These are phyloP conservation scores for Blastomyces silverae DNA, from an alignment of 2,329 filamentous ascomycete genomes.

Conservation along the genomic window DNA sequence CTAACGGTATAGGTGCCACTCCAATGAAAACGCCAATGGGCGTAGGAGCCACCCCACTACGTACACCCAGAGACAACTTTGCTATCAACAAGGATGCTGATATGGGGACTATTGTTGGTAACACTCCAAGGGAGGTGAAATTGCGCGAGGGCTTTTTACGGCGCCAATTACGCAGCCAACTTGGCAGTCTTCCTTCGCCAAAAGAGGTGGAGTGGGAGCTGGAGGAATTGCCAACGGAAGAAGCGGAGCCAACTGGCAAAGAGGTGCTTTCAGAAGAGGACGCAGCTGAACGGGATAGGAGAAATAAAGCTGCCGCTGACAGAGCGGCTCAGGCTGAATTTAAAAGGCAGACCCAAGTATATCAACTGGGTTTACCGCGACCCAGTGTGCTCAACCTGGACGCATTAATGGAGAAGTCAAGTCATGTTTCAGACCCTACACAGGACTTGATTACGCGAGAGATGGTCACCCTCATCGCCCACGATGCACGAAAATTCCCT, in stretches of 20 bases:
- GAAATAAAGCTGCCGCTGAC: constrained; percentile 56
- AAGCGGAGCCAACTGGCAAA: constrained; percentile 51
- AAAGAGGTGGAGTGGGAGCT: constrained; percentile 94
- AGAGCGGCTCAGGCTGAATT: constrained; percentile 64
- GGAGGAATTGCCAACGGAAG: constrained; percentile 73
- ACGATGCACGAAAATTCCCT: constrained; percentile 71
- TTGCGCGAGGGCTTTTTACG: constrained; percentile 63
- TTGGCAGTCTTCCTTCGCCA: constrained; percentile 82
- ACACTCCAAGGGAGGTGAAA: constrained; percentile 70
- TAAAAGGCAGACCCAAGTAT: constrained; percentile 78
- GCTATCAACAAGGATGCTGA: constrained; percentile 68
- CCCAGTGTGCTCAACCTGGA: constrained; percentile 66
- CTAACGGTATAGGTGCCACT: constrained; percentile 61
- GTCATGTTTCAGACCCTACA: constrained; percentile 56
- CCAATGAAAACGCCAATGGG: constrained; percentile 52
- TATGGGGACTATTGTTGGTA: constrained; percentile 59
- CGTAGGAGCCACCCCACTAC: constrained; percentile 73
- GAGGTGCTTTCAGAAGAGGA: constrained; percentile 57
- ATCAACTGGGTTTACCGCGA: constrained; percentile 75
- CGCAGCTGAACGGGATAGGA: constrained; percentile 66
- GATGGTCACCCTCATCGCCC: constrained; percentile 68
- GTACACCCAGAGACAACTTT: constrained; percentile 82
- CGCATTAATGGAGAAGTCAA: constrained; percentile 58
- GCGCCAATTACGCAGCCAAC: constrained; percentile 53
- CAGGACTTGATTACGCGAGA: constrained; percentile 67